Evolutionary conservation across 257 asterid species (phyloP).

Genomic region (Solanum stenotomum): DNA sequence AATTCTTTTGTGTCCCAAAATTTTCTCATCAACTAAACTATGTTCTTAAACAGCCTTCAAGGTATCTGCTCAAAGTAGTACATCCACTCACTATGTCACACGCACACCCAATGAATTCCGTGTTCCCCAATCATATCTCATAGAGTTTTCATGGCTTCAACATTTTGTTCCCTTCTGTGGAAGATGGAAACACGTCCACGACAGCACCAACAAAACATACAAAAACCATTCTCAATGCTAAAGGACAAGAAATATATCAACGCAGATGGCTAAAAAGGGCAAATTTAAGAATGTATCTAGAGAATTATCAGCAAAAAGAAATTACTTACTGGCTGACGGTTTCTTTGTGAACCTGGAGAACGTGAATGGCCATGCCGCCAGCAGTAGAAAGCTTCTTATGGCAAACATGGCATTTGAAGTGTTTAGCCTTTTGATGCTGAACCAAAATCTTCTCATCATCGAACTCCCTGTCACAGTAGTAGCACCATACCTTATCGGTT

Average conservation of each 20-base stretch:
- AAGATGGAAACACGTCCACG: not conserved
- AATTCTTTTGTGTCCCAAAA: not conserved
- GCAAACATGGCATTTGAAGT: conserved; percentile 92
- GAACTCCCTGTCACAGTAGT: conserved; percentile 91
- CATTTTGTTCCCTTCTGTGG: not conserved
- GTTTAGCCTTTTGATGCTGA: conserved; percentile 98
- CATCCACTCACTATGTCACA: not conserved
- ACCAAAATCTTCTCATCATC: conserved; percentile 97
- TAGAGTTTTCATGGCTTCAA: not conserved
- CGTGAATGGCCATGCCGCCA: conserved; percentile 94
- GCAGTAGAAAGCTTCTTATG: conserved; percentile 97
- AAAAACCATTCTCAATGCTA: not conserved
- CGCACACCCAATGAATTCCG: not conserved
- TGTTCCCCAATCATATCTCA: not conserved
- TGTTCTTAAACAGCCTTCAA: not conserved
- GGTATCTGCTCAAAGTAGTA: not conserved
- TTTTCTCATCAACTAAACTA: not conserved
- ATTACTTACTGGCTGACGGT: conserved; percentile 50
- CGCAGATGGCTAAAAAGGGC: not conserved
- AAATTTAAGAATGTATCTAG: not conserved
- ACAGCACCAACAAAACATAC: not conserved
- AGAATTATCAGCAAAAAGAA: not conserved
- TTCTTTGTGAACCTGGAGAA: conserved; percentile 96
- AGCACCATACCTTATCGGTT: conserved; percentile 76
- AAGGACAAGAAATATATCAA: not conserved